Percentiles rank a stretch among this genome's conserved stretches.
Evolutionary conservation across 2,329 filamentous ascomycete species (phyloP).

Genomic region (Claviceps cyperi): DNA sequence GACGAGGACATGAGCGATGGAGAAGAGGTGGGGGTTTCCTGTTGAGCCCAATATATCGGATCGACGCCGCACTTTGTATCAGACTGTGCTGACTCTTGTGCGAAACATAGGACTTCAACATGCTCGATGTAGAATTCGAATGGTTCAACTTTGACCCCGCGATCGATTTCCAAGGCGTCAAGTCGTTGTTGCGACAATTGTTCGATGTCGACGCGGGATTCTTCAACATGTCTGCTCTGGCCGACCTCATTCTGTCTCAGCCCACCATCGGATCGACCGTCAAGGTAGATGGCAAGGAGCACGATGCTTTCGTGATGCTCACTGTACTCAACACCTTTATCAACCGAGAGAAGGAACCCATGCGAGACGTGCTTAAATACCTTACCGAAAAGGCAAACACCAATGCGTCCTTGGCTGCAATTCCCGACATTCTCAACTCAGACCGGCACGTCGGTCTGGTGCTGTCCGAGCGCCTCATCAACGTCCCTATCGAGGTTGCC

Average conservation of each 20-base stretch:
- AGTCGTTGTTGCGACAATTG: conserved; percentile 77
- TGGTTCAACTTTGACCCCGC: conserved; percentile 91
- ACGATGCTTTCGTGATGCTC: conserved; percentile 83
- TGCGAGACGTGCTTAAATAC: conserved; percentile 60
- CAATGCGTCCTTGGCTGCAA: conserved; percentile 38
- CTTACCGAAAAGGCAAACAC: conserved; percentile 41
- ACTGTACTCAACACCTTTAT: conserved; percentile 73
- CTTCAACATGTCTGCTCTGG: conserved; percentile 75
- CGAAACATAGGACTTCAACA: conserved; percentile 59
- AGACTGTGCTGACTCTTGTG: not conserved
- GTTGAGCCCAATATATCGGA: too few relatives aligned
- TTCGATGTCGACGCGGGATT: conserved; percentile 77
- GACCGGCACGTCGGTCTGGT: conserved; percentile 63
- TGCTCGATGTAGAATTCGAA: conserved; percentile 93
- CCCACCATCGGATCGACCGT: conserved; percentile 83
- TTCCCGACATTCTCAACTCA: conserved; percentile 40
- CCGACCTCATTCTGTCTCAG: conserved; percentile 78
- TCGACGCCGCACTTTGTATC: too few relatives aligned
- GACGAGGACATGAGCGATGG: conserved; percentile 38
- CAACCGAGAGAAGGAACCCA: conserved; percentile 59
- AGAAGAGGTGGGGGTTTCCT: conserved; percentile 29
- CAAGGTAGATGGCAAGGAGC: conserved; percentile 91
- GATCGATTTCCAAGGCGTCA: conserved; percentile 89
- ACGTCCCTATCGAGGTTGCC: conserved; percentile 85
- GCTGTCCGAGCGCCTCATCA: conserved; percentile 86